Conservation (phyloP, 2,329 filamentous ascomycete species). For the Tolypocladium album region DNA sequence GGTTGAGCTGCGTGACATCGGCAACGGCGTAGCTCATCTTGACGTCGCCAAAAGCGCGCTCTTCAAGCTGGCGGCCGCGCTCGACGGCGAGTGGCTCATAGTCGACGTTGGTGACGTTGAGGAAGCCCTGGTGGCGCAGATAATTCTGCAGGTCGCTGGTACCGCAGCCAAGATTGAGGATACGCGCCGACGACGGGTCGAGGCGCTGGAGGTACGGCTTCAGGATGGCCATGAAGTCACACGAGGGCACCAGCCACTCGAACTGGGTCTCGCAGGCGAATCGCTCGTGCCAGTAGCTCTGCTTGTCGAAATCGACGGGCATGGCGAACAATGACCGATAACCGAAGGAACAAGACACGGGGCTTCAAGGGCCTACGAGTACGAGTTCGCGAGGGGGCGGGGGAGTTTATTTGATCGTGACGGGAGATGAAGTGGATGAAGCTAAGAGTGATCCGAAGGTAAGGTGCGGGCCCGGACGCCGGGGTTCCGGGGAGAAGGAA, state of each 20-base stretch:
- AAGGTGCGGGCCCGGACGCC: not conserved
- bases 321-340: constrained; percentile 9
- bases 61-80: constrained; percentile 29
- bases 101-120: constrained; percentile 35
- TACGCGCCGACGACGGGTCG: constrained; percentile 12
- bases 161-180: constrained; percentile 37
- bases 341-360: not conserved
- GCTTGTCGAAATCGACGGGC: constrained; percentile 33
- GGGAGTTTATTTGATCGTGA: not conserved
- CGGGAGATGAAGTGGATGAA: not conserved
- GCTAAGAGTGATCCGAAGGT: not conserved
- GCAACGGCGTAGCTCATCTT: constrained; percentile 30
- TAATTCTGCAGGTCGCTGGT: constrained; percentile 39
- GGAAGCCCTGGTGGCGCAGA: constrained; percentile 30
- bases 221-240: constrained; percentile 27
- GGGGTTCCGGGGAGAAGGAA: not conserved
- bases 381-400: not conserved
- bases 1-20: constrained; percentile 29
- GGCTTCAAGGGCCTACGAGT: not conserved
- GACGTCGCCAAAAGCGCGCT: constrained; percentile 30
- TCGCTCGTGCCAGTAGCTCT: constrained; percentile 37
- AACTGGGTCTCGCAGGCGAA: constrained; percentile 33
- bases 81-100: constrained; percentile 37
- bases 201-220: constrained; percentile 24
- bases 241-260: constrained; percentile 35